These are phyloP conservation scores for Sinapis alba DNA, from an alignment of 441 rosid species.

Conservation along the genomic window DNA sequence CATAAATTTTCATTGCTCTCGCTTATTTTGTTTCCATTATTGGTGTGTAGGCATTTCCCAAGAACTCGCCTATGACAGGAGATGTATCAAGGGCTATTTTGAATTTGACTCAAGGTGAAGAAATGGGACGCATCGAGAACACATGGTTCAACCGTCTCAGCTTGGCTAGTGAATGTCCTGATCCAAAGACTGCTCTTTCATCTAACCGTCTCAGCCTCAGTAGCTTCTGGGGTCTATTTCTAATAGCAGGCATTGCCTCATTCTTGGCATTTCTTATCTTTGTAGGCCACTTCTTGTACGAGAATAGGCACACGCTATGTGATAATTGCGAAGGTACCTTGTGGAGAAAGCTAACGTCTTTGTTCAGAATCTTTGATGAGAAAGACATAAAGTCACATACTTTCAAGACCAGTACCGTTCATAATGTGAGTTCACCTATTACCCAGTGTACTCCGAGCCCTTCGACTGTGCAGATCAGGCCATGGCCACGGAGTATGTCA, in stretches of 20 bases:
- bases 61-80: slow-evolving; percentile 46
- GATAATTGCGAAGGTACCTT: slow-evolving; percentile 3
- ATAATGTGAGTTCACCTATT: slow-evolving; percentile 4
- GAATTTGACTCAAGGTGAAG: slow-evolving; percentile 39
- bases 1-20: not conserved
- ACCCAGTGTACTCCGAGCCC: slow-evolving; percentile 7
- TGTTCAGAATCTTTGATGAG: slow-evolving; percentile 29
- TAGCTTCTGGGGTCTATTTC: slow-evolving; percentile 54
- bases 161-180: slow-evolving; percentile 31
- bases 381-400: slow-evolving; percentile 29
- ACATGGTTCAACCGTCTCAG: not conserved
- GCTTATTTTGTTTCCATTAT: not conserved
- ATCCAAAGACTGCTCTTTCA: slow-evolving; percentile 17
- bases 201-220: slow-evolving; percentile 41
- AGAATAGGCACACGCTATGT: slow-evolving; percentile 2
- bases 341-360: slow-evolving; percentile 26
- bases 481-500: slow-evolving; percentile 16
- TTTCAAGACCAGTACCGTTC: slow-evolving; percentile 22
- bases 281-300: slow-evolving; percentile 24
- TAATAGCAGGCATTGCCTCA: slow-evolving; percentile 47
- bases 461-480: slow-evolving; percentile 12
- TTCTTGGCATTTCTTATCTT: slow-evolving; percentile 38
- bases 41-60: slow-evolving; percentile 46
- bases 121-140: slow-evolving; percentile 27
- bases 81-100: slow-evolving; percentile 53